phyloP scores from a whole-genome alignment of 805 yeast species.

The Spathaspora arborariae region DNA sequence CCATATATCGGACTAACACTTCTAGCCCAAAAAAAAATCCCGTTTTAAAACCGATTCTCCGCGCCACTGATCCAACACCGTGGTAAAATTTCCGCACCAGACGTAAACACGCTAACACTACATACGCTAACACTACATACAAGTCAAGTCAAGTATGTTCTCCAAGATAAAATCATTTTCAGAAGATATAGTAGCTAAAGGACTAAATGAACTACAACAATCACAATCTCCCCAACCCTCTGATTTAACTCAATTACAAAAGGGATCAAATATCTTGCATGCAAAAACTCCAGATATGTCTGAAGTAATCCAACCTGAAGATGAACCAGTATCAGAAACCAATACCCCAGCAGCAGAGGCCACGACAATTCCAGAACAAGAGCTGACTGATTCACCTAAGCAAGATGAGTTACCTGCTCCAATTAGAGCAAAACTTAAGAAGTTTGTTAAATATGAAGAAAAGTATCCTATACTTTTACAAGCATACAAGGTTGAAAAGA shows the following conservation, averaged over 20 bases:
- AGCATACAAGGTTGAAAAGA: conserved; percentile 81
- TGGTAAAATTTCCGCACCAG: neutral
- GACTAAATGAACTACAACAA: conserved; percentile 29
- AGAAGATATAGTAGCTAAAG: conserved; percentile 41
- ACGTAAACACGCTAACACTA: neutral
- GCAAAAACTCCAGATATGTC: conserved; percentile 46
- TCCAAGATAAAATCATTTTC: conserved; percentile 39
- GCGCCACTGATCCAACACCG: neutral
- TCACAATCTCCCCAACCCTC: conserved; percentile 5
- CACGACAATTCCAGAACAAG: conserved; percentile 1
- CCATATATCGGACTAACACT: neutral
- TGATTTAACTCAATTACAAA: conserved; percentile 30
- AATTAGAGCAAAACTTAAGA: conserved; percentile 59
- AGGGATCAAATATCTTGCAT: conserved; percentile 29
- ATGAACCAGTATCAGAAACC: conserved; percentile 22
- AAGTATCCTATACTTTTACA: conserved; percentile 82
- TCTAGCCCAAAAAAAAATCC: neutral
- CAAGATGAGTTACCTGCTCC: conserved; percentile 38
- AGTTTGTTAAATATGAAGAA: conserved; percentile 82
- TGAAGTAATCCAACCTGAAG: conserved; percentile 45
- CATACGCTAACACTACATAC: neutral
- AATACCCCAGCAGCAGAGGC: neutral
- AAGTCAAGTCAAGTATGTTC: conserved; percentile 26
- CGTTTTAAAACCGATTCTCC: neutral
- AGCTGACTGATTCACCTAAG: neutral